Evolutionary conservation across 768 basidiomycete species (phyloP).

Genomic region (Lactifluus subvellereus): DNA sequence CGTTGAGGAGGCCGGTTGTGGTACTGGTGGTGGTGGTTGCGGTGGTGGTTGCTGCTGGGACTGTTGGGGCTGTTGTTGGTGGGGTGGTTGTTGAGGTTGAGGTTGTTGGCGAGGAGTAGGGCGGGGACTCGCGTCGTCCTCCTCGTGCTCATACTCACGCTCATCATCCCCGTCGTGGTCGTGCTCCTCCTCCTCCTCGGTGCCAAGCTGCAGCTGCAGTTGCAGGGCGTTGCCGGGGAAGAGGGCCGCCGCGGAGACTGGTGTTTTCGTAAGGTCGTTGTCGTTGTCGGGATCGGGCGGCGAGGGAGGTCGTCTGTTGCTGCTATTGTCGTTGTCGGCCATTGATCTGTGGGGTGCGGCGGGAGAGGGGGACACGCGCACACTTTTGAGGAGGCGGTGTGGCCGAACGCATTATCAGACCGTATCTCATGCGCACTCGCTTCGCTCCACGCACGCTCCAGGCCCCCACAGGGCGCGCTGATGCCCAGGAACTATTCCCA

Average conservation of each 20-base stretch:
- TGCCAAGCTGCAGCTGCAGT: background rate
- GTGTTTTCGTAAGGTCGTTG: background rate
- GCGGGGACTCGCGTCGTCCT: background rate
- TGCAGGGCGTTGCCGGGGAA: background rate
- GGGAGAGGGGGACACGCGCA: background rate
- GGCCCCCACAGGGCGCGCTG: background rate
- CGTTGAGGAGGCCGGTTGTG: background rate
- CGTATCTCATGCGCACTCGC: background rate
- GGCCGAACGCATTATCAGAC: background rate
- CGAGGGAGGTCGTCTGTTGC: background rate
- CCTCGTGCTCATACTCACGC: conserved; percentile 1
- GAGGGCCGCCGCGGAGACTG: background rate
- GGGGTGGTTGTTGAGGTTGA: background rate
- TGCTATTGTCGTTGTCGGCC: background rate
- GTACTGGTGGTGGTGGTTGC: background rate
- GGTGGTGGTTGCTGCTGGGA: background rate
- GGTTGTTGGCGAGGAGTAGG: background rate
- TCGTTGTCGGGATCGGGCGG: background rate
- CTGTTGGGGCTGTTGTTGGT: background rate
- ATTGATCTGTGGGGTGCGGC: conserved; percentile 1
- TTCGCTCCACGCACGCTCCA: background rate
- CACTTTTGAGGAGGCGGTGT: background rate
- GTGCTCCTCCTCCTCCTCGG: conserved; percentile 2
- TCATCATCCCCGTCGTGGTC: conserved; percentile 18
- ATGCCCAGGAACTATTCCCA: background rate